Evolutionary conservation across 2,329 filamentous ascomycete genomes (phyloP), one percentile per base, ranked within the genome.

Genomic region (Rosellinia necatrix): DNA sequence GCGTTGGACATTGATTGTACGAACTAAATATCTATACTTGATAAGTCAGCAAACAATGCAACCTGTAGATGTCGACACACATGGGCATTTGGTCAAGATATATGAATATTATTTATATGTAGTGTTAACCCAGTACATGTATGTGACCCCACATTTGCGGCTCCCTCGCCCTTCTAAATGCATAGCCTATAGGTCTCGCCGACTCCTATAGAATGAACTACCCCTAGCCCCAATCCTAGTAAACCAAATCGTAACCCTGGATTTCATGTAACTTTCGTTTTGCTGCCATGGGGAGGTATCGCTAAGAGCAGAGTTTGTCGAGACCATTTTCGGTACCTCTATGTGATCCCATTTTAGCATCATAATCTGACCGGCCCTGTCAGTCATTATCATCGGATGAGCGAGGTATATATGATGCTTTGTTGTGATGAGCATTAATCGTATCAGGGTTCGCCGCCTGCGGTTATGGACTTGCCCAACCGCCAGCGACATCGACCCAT

Each of bases 401-500:
- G 15, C 34, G 27, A 24, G 35, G 19, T 24, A 30, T 32, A 7
- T 22, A 35, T 46, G 19, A 17, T 41, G 22, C 12, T 32, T 41
- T 46, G 17, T 41, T 46, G 17, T 49, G 40, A 19, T 19, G 44
- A 37, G 41, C 44, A 24, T 44, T 15, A 49, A 52, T 60, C 50
- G 22, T 54, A 32, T 34, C 25, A 15, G 24, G 27, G 49, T 42
- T 7, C 30, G 32, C 10, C n/a, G 10, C 21, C 12, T 12, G 27
- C 9, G n/a, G 17, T 49, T 67, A 69, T 29, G 67, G 67, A 57
- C 64, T 69, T 29, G 90, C 86, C 91, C 92, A 99, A 57, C 94
- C 94, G 66, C 94, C 94, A 43, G 92, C 93, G 66, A 97, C 92
- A 58, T 97, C 91, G 12, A 99, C 94, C 94, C 94, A 99, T 75